Percentiles rank a stretch among this genome's conserved stretches.
Conservation (phyloP, 179 eudicot species). For the Silene coronaria region DNA sequence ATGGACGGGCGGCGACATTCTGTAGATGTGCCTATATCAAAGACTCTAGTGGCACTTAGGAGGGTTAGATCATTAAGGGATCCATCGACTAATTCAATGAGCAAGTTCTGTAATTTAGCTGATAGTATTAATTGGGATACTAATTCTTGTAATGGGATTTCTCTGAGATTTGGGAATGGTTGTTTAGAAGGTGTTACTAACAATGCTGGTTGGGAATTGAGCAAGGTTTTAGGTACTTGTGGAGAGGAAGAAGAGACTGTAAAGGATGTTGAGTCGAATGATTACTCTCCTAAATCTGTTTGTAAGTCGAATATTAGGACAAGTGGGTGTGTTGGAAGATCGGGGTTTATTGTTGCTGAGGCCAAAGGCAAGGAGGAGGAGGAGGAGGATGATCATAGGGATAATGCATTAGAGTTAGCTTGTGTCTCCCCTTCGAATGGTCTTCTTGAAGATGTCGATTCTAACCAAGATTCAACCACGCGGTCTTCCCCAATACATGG, state of each 20-base stretch:
- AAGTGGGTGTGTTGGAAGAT: conserved; percentile 23
- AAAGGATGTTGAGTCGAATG: conserved; percentile 28
- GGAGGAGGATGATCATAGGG: conserved; percentile 28
- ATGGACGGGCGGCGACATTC: conserved; percentile 96
- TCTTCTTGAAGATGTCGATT: conserved; percentile 46
- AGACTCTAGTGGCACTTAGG: conserved; percentile 70
- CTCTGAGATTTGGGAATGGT: conserved; percentile 54
- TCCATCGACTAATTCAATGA: conserved; percentile 80
- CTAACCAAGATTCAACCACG: conserved; percentile 48
- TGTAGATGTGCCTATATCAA: conserved; percentile 78
- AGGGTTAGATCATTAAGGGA: conserved; percentile 94
- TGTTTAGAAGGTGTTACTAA: conserved; percentile 26
- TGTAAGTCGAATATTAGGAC: conserved; percentile 24
- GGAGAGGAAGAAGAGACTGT: conserved; percentile 37
- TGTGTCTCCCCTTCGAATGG: conserved; percentile 38
- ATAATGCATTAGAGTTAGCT: conserved; percentile 43
- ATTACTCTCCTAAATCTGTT: conserved; percentile 23
- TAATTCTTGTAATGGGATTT: conserved; percentile 61
- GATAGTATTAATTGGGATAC: conserved; percentile 82
- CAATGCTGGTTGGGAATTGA: conserved; percentile 26
- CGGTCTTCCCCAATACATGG: conserved; percentile 30
- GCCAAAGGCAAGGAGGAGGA: conserved; percentile 26
- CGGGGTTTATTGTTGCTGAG: conserved; percentile 21
- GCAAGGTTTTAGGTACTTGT: conserved; percentile 30
- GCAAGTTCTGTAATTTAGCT: conserved; percentile 51